These are phyloP conservation scores for Ephemerocybe angulata DNA, from an alignment of 768 basidiomycete genomes.

Conservation along the genomic window DNA sequence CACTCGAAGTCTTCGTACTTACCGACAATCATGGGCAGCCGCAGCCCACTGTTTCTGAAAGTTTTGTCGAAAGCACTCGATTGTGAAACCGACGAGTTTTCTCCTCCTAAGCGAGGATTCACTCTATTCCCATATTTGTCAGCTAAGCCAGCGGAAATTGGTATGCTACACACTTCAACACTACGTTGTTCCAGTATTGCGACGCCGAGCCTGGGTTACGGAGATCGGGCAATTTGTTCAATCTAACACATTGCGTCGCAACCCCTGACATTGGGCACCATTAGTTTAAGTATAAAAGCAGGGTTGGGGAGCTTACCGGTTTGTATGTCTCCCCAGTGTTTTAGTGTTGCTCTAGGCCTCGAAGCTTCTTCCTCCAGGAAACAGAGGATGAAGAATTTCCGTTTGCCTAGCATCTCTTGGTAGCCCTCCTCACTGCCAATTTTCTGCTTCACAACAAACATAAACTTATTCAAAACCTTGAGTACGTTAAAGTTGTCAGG, in stretches of 20 bases:
- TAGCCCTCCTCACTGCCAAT: neutral
- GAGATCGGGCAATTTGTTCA: slow-evolving; percentile 5
- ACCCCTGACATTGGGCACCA: neutral
- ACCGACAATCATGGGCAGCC: slow-evolving; percentile 40
- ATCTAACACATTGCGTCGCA: slow-evolving; percentile 7
- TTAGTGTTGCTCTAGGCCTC: slow-evolving; percentile 42
- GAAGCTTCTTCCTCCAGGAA: slow-evolving; percentile 47
- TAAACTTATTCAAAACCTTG: neutral
- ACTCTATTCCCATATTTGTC: slow-evolving; percentile 41
- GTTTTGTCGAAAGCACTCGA: slow-evolving; percentile 19
- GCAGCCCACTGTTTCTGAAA: slow-evolving; percentile 16
- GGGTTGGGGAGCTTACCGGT: slow-evolving; percentile 7
- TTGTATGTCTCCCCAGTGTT: slow-evolving; percentile 48
- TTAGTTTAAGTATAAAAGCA: neutral
- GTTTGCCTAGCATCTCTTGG: neutral
- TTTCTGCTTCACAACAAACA: neutral
- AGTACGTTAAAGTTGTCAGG: too few relatives aligned
- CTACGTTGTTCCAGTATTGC: slow-evolving; percentile 57
- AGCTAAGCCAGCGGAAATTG: too few relatives aligned
- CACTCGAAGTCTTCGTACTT: too few relatives aligned
- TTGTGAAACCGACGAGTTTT: slow-evolving; percentile 35
- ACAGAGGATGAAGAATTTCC: slow-evolving; percentile 33
- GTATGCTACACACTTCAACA: slow-evolving; percentile 47
- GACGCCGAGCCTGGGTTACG: slow-evolving; percentile 24
- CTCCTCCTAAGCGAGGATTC: slow-evolving; percentile 52